Percentiles rank a stretch among this genome's conserved stretches.
Evolutionary conservation across 495 filamentous ascomycete species (phyloP).

Genomic region (Aspergillus biplanus): DNA sequence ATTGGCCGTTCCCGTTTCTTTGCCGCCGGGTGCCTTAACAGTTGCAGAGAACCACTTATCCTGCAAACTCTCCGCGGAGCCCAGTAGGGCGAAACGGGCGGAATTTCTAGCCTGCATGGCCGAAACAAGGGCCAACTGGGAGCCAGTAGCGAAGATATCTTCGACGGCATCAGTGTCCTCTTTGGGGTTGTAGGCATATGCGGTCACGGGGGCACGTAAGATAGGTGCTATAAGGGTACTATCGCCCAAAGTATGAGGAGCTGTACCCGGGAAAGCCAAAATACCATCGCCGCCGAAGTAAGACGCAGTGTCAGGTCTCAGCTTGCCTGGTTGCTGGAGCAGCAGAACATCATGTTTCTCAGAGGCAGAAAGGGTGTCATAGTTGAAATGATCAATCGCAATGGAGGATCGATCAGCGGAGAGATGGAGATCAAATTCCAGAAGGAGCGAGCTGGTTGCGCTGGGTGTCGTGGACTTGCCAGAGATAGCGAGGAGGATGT

Average conservation of each 20-base stretch:
- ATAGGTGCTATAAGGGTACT: conserved; percentile 78
- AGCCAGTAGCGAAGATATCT: conserved; percentile 80
- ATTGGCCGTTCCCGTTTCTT: conserved; percentile 71
- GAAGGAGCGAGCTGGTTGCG: conserved; percentile 79
- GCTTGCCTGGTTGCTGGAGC: conserved; percentile 61
- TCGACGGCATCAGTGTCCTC: conserved; percentile 76
- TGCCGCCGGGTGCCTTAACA: conserved; percentile 63
- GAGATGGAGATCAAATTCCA: conserved; percentile 89
- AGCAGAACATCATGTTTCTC: conserved; percentile 91
- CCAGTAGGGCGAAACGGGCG: conserved; percentile 85
- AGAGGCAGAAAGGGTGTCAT: conserved; percentile 72
- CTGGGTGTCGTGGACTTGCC: conserved; percentile 72
- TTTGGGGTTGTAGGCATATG: conserved; percentile 94
- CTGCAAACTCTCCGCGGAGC: conserved; percentile 82
- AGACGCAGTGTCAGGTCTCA: conserved; percentile 72
- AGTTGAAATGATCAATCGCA: conserved; percentile 94
- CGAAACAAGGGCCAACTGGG: conserved; percentile 80
- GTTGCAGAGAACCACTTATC: conserved; percentile 88
- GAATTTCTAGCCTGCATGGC: conserved; percentile 90
- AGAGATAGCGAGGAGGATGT: conserved; percentile 87
- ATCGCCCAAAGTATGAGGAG: conserved; percentile 80
- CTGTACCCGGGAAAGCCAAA: conserved; percentile 78
- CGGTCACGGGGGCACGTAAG: conserved; percentile 75
- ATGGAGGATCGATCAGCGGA: conserved; percentile 80
- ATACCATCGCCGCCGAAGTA: conserved; percentile 74